These are phyloP conservation scores for Boletus sensibilis DNA, from an alignment of 768 basidiomycete species.

Conservation along the genomic window DNA sequence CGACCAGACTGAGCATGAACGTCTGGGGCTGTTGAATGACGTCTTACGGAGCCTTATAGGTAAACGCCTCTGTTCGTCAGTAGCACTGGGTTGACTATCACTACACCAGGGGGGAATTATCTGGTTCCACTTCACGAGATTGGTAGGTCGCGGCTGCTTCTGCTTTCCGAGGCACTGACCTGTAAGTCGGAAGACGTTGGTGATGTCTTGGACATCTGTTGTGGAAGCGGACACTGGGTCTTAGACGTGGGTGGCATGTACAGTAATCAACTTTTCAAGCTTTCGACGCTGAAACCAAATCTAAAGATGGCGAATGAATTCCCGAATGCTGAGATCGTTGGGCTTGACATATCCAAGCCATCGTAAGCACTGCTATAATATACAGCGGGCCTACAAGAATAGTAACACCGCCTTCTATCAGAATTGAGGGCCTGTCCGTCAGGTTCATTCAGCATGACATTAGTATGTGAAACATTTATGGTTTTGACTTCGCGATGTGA, in stretches of 20 bases:
- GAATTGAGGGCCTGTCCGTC: background rate
- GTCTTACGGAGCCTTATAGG: background rate
- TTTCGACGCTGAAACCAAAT: background rate
- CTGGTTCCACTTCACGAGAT: background rate
- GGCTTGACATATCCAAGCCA: conserved; percentile 4
- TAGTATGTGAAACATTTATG: background rate
- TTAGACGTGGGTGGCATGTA: background rate
- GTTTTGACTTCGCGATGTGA: background rate
- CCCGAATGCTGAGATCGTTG: background rate
- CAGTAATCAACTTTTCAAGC: background rate
- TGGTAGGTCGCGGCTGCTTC: background rate
- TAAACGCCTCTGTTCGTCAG: background rate
- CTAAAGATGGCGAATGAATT: conserved; percentile 3
- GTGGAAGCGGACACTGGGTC: conserved; percentile 9
- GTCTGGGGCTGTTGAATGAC: background rate
- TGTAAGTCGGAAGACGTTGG: background rate
- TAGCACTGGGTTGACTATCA: background rate
- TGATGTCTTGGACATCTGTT: conserved; percentile 4
- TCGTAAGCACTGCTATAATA: background rate
- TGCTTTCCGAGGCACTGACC: background rate
- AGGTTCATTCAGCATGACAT: conserved; percentile 3
- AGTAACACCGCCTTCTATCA: background rate
- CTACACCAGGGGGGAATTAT: background rate
- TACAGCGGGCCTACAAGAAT: background rate
- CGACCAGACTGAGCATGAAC: background rate